phyloP scores from a whole-genome alignment of 192 early-diverging fungal genomes.

The Backusella morwellensis region DNA sequence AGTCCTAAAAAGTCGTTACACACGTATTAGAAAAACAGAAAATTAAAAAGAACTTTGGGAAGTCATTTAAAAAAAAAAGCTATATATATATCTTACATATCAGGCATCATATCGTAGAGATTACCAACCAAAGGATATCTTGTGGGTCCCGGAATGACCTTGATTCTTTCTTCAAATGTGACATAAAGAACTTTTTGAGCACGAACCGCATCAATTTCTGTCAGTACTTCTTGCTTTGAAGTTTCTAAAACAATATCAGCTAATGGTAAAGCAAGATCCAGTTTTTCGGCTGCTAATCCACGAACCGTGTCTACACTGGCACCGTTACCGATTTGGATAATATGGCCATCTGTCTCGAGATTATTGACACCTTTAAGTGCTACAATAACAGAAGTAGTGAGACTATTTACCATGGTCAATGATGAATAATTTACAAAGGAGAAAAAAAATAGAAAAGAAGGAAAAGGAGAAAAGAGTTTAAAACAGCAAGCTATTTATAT shows the following conservation, averaged over 20 bases:
- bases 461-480: background rate
- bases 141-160: conserved; percentile 4
- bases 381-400: conserved; percentile 20
- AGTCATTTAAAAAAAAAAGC: background rate
- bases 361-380: conserved; percentile 16
- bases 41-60: background rate
- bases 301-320: conserved; percentile 20
- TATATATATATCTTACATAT: conserved; percentile 18
- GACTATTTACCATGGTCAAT: background rate
- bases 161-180: conserved; percentile 15
- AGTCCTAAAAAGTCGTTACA: conserved; percentile 8
- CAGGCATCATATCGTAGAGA: conserved; percentile 17
- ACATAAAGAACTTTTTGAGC: conserved; percentile 19
- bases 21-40: background rate
- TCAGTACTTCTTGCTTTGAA: background rate
- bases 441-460: background rate
- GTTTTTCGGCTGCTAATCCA: conserved; percentile 19
- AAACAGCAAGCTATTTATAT: background rate
- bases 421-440: background rate
- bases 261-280: background rate
- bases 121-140: conserved; percentile 17
- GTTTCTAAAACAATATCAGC: conserved; percentile 17
- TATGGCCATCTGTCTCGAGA: conserved; percentile 21
- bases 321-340: conserved; percentile 15
- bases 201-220: conserved; percentile 13